Evolutionary conservation across 1,284 basidiomycete species (phyloP).

Genomic region (Tremellales sp.): DNA sequence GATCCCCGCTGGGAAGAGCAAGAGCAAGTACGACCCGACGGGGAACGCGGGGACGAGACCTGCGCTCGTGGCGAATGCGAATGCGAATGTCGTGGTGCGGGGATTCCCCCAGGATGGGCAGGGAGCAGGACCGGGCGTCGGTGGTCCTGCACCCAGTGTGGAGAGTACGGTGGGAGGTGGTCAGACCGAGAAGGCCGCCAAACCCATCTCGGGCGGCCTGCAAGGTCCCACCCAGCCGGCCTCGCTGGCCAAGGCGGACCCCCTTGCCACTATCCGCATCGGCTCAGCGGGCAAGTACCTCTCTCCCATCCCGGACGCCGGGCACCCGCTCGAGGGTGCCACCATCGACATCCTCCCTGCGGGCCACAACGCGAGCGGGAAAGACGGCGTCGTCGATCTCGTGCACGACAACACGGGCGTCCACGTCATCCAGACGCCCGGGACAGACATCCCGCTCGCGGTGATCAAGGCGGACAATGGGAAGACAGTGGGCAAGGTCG

Average conservation of each 20-base stretch:
- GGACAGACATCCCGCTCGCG: conserved; percentile 7
- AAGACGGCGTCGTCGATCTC: conserved; percentile 7
- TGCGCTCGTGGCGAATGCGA: no score
- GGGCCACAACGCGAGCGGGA: conserved; percentile 2
- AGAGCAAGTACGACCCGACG: no score
- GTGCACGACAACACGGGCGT: conserved; percentile 1
- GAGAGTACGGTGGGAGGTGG: no score
- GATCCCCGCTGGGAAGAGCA: no score
- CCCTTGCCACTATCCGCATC: neutral
- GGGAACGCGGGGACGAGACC: no score
- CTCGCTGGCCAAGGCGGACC: neutral
- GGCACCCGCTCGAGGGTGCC: neutral
- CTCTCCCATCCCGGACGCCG: neutral
- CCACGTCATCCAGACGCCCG: conserved; percentile 15
- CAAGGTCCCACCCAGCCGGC: neutral
- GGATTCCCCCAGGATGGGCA: no score
- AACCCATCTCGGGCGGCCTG: neutral
- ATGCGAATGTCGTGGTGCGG: no score
- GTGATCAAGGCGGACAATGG: conserved; percentile 1
- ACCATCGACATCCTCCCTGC: no score
- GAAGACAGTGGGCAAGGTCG: no score
- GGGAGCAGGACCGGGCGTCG: no score
- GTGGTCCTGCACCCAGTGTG: no score
- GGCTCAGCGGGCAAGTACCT: neutral
- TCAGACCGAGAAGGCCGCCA: neutral